A percentile compares a stretch with the other conserved stretches of the same genome.
Evolutionary conservation across 176 grass and related monocot species (phyloP).

Genomic region (Oryza longistaminata): DNA sequence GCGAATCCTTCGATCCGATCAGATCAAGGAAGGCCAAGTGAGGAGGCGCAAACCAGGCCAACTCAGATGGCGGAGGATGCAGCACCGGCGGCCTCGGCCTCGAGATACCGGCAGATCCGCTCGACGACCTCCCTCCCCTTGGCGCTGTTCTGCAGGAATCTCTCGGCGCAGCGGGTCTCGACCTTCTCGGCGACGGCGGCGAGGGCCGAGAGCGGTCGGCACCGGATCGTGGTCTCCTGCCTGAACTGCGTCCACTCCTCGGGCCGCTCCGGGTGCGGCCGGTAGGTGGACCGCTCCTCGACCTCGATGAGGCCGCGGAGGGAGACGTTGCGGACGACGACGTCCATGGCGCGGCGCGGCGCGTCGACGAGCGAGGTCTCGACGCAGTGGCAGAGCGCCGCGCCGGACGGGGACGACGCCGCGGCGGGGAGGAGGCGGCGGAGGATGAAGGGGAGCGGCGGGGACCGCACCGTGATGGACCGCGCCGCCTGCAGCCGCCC

Average conservation of each 20-base stretch:
- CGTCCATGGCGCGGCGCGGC: slow-evolving; percentile 68
- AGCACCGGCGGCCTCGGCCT: slow-evolving; percentile 58
- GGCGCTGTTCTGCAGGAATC: slow-evolving; percentile 77
- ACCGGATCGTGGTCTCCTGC: slow-evolving; percentile 87
- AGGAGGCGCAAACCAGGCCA: slow-evolving; percentile 22
- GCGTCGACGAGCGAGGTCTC: slow-evolving; percentile 82
- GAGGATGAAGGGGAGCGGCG: slow-evolving; percentile 76
- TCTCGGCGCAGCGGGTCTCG: slow-evolving; percentile 78
- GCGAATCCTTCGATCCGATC: slow-evolving; percentile 46
- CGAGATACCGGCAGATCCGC: slow-evolving; percentile 85
- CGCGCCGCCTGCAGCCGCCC: slow-evolving; percentile 73
- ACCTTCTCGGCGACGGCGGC: slow-evolving; percentile 88
- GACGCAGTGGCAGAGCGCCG: slow-evolving; percentile 86
- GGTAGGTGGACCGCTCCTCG: slow-evolving; percentile 74
- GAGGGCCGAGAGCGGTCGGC: slow-evolving; percentile 74
- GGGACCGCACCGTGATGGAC: slow-evolving; percentile 80
- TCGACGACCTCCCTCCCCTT: slow-evolving; percentile 95
- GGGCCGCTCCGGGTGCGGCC: slow-evolving; percentile 75
- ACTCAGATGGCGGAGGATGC: slow-evolving; percentile 33
- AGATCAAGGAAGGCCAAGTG: slow-evolving; percentile 10
- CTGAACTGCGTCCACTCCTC: slow-evolving; percentile 80
- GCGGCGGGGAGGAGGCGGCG: slow-evolving; percentile 69
- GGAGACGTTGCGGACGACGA: slow-evolving; percentile 77
- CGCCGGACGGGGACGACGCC: slow-evolving; percentile 55
- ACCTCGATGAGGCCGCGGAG: slow-evolving; percentile 75